Conservation (phyloP, 192 early-diverging fungal species). For the Coemansia sp. region DNA sequence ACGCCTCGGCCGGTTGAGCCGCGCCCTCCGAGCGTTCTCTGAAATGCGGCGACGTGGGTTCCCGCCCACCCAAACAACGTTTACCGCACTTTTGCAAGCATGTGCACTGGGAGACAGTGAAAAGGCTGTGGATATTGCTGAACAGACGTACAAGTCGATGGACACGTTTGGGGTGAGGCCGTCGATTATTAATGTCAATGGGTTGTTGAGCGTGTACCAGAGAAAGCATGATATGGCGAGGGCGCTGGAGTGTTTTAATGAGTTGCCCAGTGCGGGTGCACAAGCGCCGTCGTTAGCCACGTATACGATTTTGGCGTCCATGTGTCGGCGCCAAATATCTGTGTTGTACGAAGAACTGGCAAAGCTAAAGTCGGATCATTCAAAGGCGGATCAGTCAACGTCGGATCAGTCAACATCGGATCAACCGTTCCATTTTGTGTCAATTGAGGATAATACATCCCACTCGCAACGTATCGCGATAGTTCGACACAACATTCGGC, state of each 20-base stretch:
- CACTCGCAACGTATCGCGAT: constrained; percentile 15
- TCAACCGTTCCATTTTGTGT: too few relatives aligned
- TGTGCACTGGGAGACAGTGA: constrained; percentile 35
- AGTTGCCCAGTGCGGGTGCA: constrained; percentile 20
- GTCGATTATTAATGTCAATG: constrained; percentile 35
- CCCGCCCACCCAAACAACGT: constrained; percentile 40
- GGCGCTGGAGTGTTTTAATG: constrained; percentile 27
- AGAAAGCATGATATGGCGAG: constrained; percentile 30
- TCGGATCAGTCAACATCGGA: too few relatives aligned
- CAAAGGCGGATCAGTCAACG: too few relatives aligned
- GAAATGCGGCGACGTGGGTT: constrained; percentile 52
- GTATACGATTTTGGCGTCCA: constrained; percentile 39
- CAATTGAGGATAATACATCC: not conserved
- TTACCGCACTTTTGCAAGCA: constrained; percentile 41
- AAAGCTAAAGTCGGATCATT: not conserved
- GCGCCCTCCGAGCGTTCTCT: constrained; percentile 38
- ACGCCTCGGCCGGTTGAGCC: constrained; percentile 33
- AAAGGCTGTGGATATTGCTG: constrained; percentile 31
- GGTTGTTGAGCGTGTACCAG: constrained; percentile 41
- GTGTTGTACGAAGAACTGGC: constrained; percentile 14
- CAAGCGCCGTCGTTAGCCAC: constrained; percentile 40
- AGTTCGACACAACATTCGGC: constrained; percentile 22
- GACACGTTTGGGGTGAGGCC: constrained; percentile 14
- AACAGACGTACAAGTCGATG: constrained; percentile 28
- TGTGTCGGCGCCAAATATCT: constrained; percentile 38